Base-by-base conservation (phyloP, 208 protist genomes). In the Crithidia sp. region DNA sequence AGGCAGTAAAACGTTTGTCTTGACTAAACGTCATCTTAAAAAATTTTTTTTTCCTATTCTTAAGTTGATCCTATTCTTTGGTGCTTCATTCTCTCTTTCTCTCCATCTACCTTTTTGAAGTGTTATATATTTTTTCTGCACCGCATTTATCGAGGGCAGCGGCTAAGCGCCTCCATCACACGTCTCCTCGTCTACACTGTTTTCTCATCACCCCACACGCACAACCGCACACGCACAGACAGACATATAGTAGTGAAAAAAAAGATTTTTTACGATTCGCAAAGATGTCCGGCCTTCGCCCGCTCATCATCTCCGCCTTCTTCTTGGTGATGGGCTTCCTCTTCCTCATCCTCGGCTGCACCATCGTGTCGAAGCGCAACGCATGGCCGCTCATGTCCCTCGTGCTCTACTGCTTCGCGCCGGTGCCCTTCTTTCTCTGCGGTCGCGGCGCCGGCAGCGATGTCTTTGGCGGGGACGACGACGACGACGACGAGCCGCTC, bases 391-490 rank as follows among this genome's bases (percentile, higher is more conserved):
- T 93, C 36, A 71, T 93, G 41, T 83, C 76, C 13, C 76, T 93
- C 40, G 47, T 88, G 0, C 49, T 92, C 67, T 86, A 84, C 52
- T 74, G 84, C 71, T 76, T 89, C 64, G 53, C 88, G 6, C 77
- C 84, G 10, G 37, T 94, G 2, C 87, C 88, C 2, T 88, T 92
- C 75, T 76, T 93, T 37, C 66, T 94, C 4, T 92, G 84, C 72
- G 78, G 83, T 43, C 52, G 58, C 57, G 40, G 63, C 39, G 47
- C 56, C 41, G 55, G 47, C 52, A 72, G 63, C 54, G 58, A 67
- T 57, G 55, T 52, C 59, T 78, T 71, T 43, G 60, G 64, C 64
- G 37, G 49, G 6, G 67, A 43, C 50, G 71, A 67, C 43, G 52
- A 74, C 45, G 45, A 49, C 50, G 81, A 83, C 45, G 67, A 73